phyloP scores from a whole-genome alignment of 176 grass and related monocot species.

The Triticum urartu region DNA sequence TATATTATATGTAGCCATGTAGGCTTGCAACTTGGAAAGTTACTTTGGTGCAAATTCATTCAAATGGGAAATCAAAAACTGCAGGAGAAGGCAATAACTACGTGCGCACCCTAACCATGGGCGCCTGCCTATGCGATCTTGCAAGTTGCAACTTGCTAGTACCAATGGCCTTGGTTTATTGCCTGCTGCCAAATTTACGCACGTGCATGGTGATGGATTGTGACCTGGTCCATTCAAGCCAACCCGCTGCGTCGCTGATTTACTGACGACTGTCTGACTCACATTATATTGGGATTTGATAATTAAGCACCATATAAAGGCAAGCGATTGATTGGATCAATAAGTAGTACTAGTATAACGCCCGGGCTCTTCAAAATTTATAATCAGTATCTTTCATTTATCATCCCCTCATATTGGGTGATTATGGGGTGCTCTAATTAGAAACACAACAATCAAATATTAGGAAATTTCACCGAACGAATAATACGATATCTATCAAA shows the following conservation, averaged over 20 bases:
- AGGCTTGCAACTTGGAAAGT: background rate
- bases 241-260: background rate
- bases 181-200: background rate
- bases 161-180: background rate
- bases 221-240: background rate
- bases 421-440: no score
- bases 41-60: background rate
- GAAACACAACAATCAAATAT: no score
- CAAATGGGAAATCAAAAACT: background rate
- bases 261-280: background rate
- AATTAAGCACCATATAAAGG: background rate
- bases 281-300: background rate
- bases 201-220: background rate
- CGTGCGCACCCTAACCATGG: background rate
- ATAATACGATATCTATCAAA: no score
- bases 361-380: no score
- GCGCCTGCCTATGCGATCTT: background rate
- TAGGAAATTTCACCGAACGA: no score
- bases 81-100: background rate
- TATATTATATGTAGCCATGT: no score
- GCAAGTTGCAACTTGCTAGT: background rate
- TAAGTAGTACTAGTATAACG: no score
- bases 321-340: no score
- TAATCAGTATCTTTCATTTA: no score
- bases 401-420: no score